Conservation (phyloP, 2,329 filamentous ascomycete genomes). For the Ophiosphaerella korrae region DNA sequence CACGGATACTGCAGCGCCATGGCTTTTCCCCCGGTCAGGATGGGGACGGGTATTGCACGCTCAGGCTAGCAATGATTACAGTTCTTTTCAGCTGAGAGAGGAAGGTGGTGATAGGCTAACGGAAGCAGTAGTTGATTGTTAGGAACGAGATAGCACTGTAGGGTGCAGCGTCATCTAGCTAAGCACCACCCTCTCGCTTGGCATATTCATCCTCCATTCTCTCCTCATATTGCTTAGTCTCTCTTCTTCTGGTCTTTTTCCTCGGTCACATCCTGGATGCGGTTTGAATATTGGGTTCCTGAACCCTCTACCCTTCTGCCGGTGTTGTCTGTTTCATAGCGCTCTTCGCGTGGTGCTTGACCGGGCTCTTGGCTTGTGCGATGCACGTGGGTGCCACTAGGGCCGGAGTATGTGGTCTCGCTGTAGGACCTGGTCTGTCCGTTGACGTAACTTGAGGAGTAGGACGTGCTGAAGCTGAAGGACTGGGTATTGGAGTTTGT, state of each 20-base stretch:
- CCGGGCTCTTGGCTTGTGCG: constrained; percentile 35
- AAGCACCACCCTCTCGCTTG: constrained; percentile 52
- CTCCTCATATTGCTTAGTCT: constrained; percentile 47
- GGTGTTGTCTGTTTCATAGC: constrained; percentile 24
- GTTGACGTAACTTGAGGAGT: constrained; percentile 30
- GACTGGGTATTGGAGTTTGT: constrained; percentile 14
- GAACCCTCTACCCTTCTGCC: constrained; percentile 24
- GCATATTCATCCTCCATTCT: constrained; percentile 53
- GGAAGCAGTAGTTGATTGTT: too few species aligned
- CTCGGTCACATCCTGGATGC: constrained; percentile 43
- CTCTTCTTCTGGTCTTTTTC: constrained; percentile 41
- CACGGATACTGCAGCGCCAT: constrained; percentile 24
- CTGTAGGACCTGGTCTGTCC: constrained; percentile 33
- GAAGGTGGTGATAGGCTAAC: too few species aligned
- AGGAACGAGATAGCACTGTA: too few species aligned
- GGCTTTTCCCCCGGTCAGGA: constrained; percentile 5
- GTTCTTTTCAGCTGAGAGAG: not conserved
- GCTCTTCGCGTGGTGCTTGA: constrained; percentile 31
- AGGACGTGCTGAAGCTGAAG: constrained; percentile 32
- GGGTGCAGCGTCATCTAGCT: not conserved
- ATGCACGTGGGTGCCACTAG: constrained; percentile 34
- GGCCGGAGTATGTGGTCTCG: constrained; percentile 32
- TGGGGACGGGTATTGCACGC: constrained; percentile 17
- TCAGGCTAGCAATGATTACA: constrained; percentile 3
- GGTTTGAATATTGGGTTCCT: constrained; percentile 6